These are phyloP conservation scores for Puccinellia tenuiflora DNA, from an alignment of 176 grass and related monocot genomes.

Conservation along the genomic window DNA sequence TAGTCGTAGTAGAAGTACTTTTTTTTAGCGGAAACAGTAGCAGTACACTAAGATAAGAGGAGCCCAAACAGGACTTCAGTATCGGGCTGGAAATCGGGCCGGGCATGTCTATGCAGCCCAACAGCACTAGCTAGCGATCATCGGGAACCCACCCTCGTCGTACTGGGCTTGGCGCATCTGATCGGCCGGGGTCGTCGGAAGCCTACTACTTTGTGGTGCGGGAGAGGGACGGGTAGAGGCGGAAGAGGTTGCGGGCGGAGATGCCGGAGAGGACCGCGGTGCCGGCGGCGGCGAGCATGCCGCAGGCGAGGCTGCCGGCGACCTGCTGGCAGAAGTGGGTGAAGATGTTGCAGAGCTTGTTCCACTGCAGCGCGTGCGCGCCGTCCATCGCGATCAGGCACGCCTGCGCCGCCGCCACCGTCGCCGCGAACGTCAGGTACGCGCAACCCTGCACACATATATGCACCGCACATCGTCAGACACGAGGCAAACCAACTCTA, in stretches of 20 bases:
- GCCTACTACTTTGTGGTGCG: not conserved
- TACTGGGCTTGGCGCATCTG: not conserved
- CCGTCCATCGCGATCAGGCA: conserved; percentile 54
- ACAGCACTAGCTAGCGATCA: not conserved
- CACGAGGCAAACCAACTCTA: not conserved
- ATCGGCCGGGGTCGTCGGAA: not conserved
- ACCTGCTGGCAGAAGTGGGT: conserved; percentile 81
- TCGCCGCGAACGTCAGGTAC: conserved; percentile 59
- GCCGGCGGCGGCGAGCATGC: conserved; percentile 31
- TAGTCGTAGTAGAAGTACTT: not conserved
- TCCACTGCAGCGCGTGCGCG: conserved; percentile 56
- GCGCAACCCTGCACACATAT: conserved; percentile 15
- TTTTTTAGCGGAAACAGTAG: too few relatives aligned
- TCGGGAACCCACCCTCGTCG: not conserved
- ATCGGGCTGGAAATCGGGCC: not conserved
- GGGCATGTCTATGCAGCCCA: not conserved
- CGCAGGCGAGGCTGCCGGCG: conserved; percentile 58
- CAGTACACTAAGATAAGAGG: not conserved
- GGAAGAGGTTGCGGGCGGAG: conserved; percentile 77
- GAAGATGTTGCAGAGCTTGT: conserved; percentile 93
- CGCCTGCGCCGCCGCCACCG: conserved; percentile 60
- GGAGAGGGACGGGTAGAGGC: conserved; percentile 35
- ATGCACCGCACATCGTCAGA: not conserved
- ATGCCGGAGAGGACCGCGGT: conserved; percentile 43
- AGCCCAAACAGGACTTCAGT: not conserved